A percentile compares a stretch with the other conserved stretches of the same genome.
Conservation (phyloP, 345 rosid genomes). For the Theobroma cacao region DNA sequence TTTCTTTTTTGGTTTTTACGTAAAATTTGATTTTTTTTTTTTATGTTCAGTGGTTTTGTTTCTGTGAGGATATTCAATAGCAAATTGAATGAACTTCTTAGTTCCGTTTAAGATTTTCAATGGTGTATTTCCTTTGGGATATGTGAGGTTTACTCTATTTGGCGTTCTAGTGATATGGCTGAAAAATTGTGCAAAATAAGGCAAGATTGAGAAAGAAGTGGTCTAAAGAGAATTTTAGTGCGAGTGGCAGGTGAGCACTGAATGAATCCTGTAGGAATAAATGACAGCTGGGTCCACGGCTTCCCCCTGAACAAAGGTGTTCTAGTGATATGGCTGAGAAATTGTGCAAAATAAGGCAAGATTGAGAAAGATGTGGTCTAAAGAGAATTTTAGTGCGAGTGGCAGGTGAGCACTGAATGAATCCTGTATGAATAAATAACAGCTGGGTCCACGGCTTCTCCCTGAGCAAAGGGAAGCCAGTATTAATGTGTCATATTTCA, state of each 20-base stretch:
- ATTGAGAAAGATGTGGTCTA: not conserved
- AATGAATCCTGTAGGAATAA: not conserved
- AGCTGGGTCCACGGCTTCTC: not conserved
- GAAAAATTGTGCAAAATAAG: not conserved
- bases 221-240: not conserved
- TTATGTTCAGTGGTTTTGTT: not conserved
- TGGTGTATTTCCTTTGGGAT: not conserved
- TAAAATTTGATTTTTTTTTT: not conserved
- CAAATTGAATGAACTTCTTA: not conserved
- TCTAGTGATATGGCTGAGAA: not conserved
- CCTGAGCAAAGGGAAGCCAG: not conserved
- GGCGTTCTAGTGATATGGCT: not conserved
- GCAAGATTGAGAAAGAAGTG: not conserved
- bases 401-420: not conserved
- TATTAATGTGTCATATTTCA: not conserved
- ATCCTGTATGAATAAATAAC: not conserved
- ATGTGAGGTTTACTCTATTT: not conserved
- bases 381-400: not conserved
- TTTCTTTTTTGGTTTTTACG: not conserved
- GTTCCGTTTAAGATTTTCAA: not conserved
- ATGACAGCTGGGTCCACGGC: not conserved
- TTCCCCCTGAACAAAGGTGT: too few species aligned
- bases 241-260: not conserved
- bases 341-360: not conserved
- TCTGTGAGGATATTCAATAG: not conserved